Conservation (phyloP, 306 rosid genomes). For the peach (Prunus persica) region DNA sequence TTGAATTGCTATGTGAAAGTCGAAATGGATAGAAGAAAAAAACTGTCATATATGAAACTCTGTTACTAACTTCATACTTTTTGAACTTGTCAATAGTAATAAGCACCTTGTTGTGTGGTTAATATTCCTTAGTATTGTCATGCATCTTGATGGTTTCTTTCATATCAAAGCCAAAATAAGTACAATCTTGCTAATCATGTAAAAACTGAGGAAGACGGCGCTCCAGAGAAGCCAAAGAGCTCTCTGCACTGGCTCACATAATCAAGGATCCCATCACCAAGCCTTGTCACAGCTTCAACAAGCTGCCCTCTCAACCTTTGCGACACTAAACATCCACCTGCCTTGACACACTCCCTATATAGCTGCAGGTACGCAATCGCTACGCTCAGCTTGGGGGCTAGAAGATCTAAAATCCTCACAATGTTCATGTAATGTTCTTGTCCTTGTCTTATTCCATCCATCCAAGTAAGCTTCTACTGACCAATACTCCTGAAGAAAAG, state of each 20-base stretch:
- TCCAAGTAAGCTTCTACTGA: conserved; percentile 43
- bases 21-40: no score
- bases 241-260: background rate
- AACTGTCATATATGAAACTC: no score
- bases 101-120: no score
- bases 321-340: background rate
- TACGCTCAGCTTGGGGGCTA: background rate
- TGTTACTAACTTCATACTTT: no score
- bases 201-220: background rate
- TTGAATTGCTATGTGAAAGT: no score
- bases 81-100: no score
- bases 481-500: conserved; percentile 10
- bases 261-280: background rate
- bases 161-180: background rate
- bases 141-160: background rate
- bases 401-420: background rate
- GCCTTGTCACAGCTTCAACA: background rate
- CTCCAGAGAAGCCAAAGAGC: background rate
- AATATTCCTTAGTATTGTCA: no score
- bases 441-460: background rate
- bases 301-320: background rate
- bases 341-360: background rate
- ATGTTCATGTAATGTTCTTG: background rate
- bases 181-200: background rate
- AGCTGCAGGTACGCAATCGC: background rate